A percentile compares a stretch with the other conserved stretches of the same genome.
Evolutionary conservation across 1,139 yeast genomes (phyloP).

Genomic region (Pneumocystis sp.): DNA sequence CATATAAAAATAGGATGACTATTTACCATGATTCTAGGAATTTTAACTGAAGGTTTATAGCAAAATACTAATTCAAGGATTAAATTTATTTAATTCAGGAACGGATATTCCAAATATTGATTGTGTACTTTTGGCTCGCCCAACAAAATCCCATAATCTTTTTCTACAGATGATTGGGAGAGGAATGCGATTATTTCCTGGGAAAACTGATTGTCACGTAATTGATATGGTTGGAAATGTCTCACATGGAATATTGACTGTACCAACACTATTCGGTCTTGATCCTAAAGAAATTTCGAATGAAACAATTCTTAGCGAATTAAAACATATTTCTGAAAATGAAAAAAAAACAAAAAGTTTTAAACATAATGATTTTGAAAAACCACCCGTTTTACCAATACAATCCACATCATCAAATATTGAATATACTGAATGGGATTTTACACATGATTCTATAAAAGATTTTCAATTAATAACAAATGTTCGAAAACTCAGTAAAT

Average conservation of each 20-base stretch:
- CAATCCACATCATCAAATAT: conserved; percentile 4
- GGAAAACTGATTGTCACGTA: conserved; percentile 54
- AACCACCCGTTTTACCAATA: neutral
- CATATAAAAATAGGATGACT: neutral
- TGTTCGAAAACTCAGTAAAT: neutral
- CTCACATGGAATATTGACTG: conserved; percentile 43
- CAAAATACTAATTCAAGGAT: neutral
- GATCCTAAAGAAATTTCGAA: conserved; percentile 22
- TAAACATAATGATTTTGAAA: conserved; percentile 1
- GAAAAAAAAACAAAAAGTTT: neutral
- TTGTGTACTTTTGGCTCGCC: conserved; percentile 61
- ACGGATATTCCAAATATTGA: conserved; percentile 89
- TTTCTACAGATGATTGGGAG: conserved; percentile 85
- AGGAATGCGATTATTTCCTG: conserved; percentile 53
- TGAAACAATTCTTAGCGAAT: conserved; percentile 5
- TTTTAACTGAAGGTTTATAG: conserved; percentile 56
- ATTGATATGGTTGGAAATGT: conserved; percentile 61
- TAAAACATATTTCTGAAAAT: conserved; percentile 6
- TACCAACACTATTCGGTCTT: conserved; percentile 46
- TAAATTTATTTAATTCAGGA: conserved; percentile 21
- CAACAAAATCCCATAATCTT: conserved; percentile 59
- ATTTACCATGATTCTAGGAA: conserved; percentile 18
- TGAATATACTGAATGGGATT: conserved; percentile 8
- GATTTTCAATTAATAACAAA: conserved; percentile 2
- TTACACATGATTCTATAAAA: conserved; percentile 7